These are phyloP conservation scores for Pyricularia sp. DNA, from an alignment of 2,329 filamentous ascomycete genomes.

Conservation along the genomic window DNA sequence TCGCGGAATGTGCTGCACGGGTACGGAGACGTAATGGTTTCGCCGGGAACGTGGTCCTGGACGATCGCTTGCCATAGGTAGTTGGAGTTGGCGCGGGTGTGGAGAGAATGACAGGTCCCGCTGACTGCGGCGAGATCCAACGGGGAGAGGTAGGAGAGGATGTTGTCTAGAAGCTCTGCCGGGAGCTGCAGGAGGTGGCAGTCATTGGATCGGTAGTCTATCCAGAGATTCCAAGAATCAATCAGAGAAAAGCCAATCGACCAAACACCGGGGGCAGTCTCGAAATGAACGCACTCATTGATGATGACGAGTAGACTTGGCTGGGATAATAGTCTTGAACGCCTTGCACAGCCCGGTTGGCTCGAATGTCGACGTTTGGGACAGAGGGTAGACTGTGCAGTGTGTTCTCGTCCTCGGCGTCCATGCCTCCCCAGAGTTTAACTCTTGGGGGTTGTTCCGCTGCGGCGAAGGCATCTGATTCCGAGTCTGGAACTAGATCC, in stretches of 20 bases:
- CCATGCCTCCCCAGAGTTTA: constrained; percentile 17
- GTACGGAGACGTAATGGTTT: constrained; percentile 40
- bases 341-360: constrained; percentile 11
- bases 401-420: constrained; percentile 25
- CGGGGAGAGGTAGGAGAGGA: constrained; percentile 58
- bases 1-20: constrained; percentile 58
- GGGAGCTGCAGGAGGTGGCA: constrained; percentile 40
- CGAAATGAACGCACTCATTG: background rate
- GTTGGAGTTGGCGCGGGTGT: constrained; percentile 53
- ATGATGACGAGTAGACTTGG: background rate
- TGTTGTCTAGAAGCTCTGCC: constrained; percentile 63
- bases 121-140: constrained; percentile 52
- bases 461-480: background rate
- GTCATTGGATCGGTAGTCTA: background rate
- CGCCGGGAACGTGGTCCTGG: constrained; percentile 54
- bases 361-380: constrained; percentile 15
- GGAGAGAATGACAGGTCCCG: constrained; percentile 52
- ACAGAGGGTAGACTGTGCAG: constrained; percentile 19
- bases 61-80: constrained; percentile 64
- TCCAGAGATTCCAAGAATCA: background rate
- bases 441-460: background rate
- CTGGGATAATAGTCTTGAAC: constrained; percentile 9
- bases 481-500: no score
- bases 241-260: background rate
- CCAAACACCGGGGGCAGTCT: no score